Conservation (phyloP, 1,284 basidiomycete genomes). For the Puccinia horiana region DNA sequence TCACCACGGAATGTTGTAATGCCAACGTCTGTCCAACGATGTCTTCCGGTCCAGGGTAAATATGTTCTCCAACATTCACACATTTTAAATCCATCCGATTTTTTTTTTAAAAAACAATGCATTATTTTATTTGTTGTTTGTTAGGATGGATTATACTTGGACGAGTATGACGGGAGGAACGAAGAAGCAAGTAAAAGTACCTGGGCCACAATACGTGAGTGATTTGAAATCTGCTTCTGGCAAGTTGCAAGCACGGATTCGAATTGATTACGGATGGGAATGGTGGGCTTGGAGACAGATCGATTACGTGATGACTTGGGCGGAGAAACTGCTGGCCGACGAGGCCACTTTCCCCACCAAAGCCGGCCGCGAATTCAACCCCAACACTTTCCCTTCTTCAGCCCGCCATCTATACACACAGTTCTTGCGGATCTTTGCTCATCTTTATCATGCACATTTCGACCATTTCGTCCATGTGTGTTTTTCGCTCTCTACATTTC, state of each 20-base stretch:
- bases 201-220: constrained; percentile 79
- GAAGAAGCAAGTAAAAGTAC: constrained; percentile 85
- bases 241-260: too few relatives aligned
- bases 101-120: too few relatives aligned
- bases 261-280: background rate
- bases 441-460: constrained; percentile 49
- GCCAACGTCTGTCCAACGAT: constrained; percentile 85
- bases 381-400: constrained; percentile 44
- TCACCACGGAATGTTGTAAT: constrained; percentile 92
- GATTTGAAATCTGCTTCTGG: too few relatives aligned
- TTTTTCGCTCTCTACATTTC: background rate
- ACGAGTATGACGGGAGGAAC: constrained; percentile 74
- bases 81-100: background rate
- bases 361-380: constrained; percentile 66
- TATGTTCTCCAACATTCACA: constrained; percentile 49
- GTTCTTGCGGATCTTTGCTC: constrained; percentile 48
- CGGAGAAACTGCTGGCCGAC: constrained; percentile 89
- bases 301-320: constrained; percentile 98
- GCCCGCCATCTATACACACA: constrained; percentile 46
- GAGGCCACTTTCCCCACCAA: constrained; percentile 93
- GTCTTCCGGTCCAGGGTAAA: constrained; percentile 84
- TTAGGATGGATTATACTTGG: constrained; percentile 94
- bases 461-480: constrained; percentile 47
- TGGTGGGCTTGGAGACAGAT: constrained; percentile 64
- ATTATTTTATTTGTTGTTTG: background rate